Conservation (phyloP, 1,284 basidiomycete genomes). For the Puccinia novopanici region DNA sequence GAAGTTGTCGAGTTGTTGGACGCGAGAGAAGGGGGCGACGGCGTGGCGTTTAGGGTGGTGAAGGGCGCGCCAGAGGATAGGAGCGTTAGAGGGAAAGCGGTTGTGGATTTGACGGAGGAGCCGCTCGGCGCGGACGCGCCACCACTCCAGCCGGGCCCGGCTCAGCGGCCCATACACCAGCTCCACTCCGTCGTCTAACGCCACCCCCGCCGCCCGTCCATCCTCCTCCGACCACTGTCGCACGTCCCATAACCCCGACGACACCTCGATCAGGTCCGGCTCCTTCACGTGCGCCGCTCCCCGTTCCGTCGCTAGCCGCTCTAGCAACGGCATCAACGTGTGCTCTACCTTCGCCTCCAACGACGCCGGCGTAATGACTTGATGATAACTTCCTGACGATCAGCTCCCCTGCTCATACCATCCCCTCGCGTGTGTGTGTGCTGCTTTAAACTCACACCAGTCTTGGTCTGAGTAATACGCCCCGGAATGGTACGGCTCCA, state of each 20-base stretch:
- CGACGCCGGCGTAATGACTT: conserved; percentile 21
- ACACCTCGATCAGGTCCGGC: conserved; percentile 37
- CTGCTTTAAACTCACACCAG: conserved; percentile 16
- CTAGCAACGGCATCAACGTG: conserved; percentile 15
- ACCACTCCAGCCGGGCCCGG: conserved; percentile 22
- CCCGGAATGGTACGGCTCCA: conserved; percentile 26
- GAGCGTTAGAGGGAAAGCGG: not conserved
- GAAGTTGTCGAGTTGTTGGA: conserved; percentile 40
- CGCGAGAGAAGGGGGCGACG: conserved; percentile 22
- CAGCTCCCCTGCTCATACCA: not conserved
- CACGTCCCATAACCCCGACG: conserved; percentile 37
- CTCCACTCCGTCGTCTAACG: conserved; percentile 15
- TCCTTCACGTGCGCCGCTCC: not conserved
- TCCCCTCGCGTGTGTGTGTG: not conserved
- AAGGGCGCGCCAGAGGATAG: conserved; percentile 34
- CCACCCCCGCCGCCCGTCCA: not conserved
- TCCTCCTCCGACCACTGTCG: conserved; percentile 45
- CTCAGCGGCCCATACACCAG: not conserved
- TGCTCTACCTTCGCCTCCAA: conserved; percentile 2
- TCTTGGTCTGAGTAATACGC: conserved; percentile 25
- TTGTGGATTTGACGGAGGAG: not conserved
- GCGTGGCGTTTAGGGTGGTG: conserved; percentile 17
- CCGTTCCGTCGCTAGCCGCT: not conserved
- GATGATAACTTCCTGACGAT: not conserved
- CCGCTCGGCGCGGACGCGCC: not conserved